Percentiles rank a stretch among this genome's conserved stretches.
Evolutionary conservation across 78 protist species (phyloP).

Genomic region (Pigoraptor vietnamica): DNA sequence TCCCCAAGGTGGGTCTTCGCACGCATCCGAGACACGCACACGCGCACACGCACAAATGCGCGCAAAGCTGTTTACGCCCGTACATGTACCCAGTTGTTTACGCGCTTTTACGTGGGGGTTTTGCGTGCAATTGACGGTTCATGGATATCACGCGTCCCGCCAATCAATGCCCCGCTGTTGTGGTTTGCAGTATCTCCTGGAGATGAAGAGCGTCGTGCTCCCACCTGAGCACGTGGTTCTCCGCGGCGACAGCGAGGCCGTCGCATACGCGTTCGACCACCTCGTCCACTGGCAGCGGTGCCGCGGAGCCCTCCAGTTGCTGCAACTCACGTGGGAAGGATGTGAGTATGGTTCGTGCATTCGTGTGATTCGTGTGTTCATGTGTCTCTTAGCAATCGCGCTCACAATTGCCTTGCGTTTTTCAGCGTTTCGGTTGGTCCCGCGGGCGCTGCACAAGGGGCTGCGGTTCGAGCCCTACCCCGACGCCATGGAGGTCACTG

Average conservation of each 20-base stretch:
- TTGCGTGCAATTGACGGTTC: too few relatives aligned
- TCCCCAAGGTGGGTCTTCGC: background rate
- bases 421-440: background rate
- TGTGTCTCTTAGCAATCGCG: background rate
- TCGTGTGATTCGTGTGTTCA: background rate
- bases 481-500: background rate
- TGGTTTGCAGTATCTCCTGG: background rate
- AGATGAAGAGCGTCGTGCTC: background rate
- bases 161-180: too few relatives aligned
- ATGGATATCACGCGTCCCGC: too few relatives aligned
- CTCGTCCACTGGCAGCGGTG: background rate
- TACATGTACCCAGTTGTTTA: too few relatives aligned
- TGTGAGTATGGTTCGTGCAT: background rate
- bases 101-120: too few relatives aligned
- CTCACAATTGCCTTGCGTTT: too few relatives aligned
- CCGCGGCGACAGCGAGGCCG: slow-evolving; percentile 25
- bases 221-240: slow-evolving; percentile 25
- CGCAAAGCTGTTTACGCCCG: too few relatives aligned
- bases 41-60: too few relatives aligned
- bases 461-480: background rate
- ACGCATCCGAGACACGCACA: too few relatives aligned
- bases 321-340: background rate
- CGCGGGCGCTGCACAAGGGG: background rate
- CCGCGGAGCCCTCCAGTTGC: background rate
- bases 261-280: slow-evolving; percentile 13